Percentiles rank a stretch among this genome's conserved stretches.
These are phyloP conservation scores for Solanum hybrid DNA, from an alignment of 305 asterid species.

Conservation along the genomic window DNA sequence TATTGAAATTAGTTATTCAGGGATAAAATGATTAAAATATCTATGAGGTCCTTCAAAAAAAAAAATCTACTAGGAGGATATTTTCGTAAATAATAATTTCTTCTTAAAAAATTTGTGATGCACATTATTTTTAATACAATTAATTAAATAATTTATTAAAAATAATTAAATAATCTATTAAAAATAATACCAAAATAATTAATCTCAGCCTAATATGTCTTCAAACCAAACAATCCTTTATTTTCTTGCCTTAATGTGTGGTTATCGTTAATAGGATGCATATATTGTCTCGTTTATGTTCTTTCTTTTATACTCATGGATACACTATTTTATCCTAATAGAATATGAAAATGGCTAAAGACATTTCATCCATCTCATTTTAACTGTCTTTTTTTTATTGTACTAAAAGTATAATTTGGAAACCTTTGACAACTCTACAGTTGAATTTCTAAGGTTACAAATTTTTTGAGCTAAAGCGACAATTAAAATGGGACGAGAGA, in stretches of 20 bases:
- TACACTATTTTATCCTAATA: background rate
- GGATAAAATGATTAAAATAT: background rate
- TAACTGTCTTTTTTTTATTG: background rate
- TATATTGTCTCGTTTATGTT: background rate
- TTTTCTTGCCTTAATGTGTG: background rate
- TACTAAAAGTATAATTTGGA: background rate
- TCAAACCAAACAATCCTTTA: background rate
- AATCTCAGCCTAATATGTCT: background rate
- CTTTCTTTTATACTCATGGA: background rate
- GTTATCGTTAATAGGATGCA: background rate
- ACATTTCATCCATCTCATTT: background rate
- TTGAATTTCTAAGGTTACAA: background rate
- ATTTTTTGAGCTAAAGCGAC: background rate
- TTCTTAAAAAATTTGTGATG: rapidly evolving
- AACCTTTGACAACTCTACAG: rapidly evolving
- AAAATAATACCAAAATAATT: background rate
- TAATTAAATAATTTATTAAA: background rate
- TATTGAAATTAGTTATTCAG: background rate
- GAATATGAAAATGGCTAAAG: background rate
- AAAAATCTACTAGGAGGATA: background rate
- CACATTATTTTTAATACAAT: rapidly evolving
- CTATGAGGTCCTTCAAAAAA: background rate
- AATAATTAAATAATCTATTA: background rate
- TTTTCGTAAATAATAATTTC: background rate
- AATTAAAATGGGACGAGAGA: background rate